phyloP scores from a whole-genome alignment of 2,329 filamentous ascomycete genomes.

The Epichloe scottii region DNA sequence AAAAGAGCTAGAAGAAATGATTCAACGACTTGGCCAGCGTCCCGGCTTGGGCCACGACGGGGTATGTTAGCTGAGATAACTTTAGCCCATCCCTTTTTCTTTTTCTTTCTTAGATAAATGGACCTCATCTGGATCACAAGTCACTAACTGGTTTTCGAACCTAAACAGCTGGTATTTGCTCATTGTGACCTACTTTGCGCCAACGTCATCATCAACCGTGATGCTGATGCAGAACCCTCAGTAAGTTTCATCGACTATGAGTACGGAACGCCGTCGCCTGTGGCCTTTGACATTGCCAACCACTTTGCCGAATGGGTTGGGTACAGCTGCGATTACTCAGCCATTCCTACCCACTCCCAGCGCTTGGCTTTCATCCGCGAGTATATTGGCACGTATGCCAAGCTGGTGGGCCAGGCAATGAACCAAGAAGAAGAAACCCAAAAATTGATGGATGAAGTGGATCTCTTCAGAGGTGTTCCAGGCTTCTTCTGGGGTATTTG shows the following conservation, averaged over 20 bases:
- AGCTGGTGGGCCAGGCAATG: slow-evolving; percentile 29
- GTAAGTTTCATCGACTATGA: slow-evolving; percentile 93
- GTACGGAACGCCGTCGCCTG: slow-evolving; percentile 87
- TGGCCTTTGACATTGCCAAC: slow-evolving; percentile 93
- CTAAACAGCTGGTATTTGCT: slow-evolving; percentile 65
- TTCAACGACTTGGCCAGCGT: slow-evolving; percentile 60
- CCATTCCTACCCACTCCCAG: slow-evolving; percentile 65
- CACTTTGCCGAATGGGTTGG: slow-evolving; percentile 98
- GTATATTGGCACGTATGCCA: slow-evolving; percentile 67
- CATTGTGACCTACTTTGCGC: slow-evolving; percentile 94
- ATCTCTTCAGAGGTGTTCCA: slow-evolving; percentile 76
- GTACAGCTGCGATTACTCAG: slow-evolving; percentile 83
- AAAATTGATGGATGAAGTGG: slow-evolving; percentile 67
- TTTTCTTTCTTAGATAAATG: background rate
- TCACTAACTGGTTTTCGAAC: slow-evolving; percentile 6
- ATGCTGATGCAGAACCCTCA: slow-evolving; percentile 23
- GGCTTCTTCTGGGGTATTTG: slow-evolving; percentile 91
- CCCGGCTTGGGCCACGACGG: slow-evolving; percentile 64
- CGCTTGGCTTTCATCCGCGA: slow-evolving; percentile 71
- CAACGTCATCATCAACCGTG: slow-evolving; percentile 72
- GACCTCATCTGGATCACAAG: background rate
- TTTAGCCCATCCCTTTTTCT: background rate
- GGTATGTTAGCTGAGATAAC: slow-evolving; percentile 33
- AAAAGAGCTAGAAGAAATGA: slow-evolving; percentile 62
- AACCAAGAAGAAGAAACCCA: slow-evolving; percentile 51